phyloP scores from a whole-genome alignment of 2,329 filamentous ascomycete genomes.

The Fusarium chuoi region DNA sequence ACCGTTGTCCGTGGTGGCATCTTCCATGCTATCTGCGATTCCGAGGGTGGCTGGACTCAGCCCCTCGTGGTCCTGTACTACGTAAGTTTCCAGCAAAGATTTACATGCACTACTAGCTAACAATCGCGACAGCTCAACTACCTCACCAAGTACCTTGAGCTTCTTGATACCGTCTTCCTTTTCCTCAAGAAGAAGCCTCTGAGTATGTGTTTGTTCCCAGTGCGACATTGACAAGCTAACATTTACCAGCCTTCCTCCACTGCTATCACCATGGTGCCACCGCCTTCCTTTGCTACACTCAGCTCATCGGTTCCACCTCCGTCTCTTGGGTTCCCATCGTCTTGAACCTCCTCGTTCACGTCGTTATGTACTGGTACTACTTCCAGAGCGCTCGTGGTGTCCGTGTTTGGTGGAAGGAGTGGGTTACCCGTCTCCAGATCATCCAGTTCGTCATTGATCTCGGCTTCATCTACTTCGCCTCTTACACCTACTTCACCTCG shows the following conservation, averaged over 20 bases:
- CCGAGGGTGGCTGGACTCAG: conserved; percentile 89
- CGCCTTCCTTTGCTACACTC: conserved; percentile 96
- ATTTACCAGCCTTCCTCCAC: conserved; percentile 84
- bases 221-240: conserved; percentile 43
- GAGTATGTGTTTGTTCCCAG: conserved; percentile 54
- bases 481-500: conserved; percentile 97
- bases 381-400: conserved; percentile 97
- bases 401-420: conserved; percentile 99
- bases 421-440: conserved; percentile 98
- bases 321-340: conserved; percentile 96
- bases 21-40: conserved; percentile 87
- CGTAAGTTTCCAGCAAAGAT: conserved; percentile 64
- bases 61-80: conserved; percentile 96
- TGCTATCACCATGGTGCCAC: conserved; percentile 99
- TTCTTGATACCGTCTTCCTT: conserved; percentile 94
- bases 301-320: conserved; percentile 90
- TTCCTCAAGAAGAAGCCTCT: conserved; percentile 99
- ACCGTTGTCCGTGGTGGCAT: conserved; percentile 82
- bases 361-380: conserved; percentile 99
- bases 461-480: conserved; percentile 97
- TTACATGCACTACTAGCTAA: conserved; percentile 20
- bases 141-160: conserved; percentile 96
- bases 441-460: conserved; percentile 97
- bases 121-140: conserved; percentile 80
- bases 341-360: conserved; percentile 92